phyloP scores from a whole-genome alignment of 345 rosid species.

The Excoecaria agallocha region DNA sequence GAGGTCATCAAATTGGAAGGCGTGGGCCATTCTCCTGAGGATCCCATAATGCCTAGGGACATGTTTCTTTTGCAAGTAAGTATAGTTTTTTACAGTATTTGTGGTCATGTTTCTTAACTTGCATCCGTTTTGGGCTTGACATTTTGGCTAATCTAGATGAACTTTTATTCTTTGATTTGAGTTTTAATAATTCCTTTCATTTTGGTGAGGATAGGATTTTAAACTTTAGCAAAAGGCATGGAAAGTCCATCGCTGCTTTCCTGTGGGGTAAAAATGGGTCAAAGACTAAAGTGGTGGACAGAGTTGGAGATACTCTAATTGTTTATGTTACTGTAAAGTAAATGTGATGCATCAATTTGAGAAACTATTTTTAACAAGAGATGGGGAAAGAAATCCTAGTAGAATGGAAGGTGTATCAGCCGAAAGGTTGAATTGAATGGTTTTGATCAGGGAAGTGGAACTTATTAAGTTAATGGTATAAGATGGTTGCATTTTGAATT shows the following conservation, averaged over 20 bases:
- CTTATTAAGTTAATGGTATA: not conserved
- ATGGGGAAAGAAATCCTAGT: too few relatives aligned
- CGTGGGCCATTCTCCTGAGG: slow-evolving; percentile 84
- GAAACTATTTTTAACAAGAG: too few relatives aligned
- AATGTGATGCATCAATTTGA: not conserved
- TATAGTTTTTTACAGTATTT: not conserved
- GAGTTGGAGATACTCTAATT: too few relatives aligned
- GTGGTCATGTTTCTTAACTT: not conserved
- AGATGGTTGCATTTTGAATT: not conserved
- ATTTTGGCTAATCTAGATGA: not conserved
- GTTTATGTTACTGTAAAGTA: not conserved
- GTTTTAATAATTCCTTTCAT: not conserved
- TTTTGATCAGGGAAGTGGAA: too few relatives aligned
- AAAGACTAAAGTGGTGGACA: not conserved
- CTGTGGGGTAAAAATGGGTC: not conserved
- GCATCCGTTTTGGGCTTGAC: not conserved
- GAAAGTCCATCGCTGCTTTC: not conserved
- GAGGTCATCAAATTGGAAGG: slow-evolving; percentile 96
- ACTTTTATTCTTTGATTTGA: not conserved
- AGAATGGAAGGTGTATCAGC: too few relatives aligned
- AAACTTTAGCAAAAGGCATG: not conserved
- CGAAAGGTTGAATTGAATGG: too few relatives aligned
- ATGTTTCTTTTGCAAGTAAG: slow-evolving; percentile 90
- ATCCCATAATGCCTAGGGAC: slow-evolving; percentile 83
- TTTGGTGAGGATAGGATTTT: not conserved